Evolutionary conservation across 2,329 filamentous ascomycete genomes (phyloP), one percentile per base, ranked within the genome.

Genomic region (Trichoderma asperellum): DNA sequence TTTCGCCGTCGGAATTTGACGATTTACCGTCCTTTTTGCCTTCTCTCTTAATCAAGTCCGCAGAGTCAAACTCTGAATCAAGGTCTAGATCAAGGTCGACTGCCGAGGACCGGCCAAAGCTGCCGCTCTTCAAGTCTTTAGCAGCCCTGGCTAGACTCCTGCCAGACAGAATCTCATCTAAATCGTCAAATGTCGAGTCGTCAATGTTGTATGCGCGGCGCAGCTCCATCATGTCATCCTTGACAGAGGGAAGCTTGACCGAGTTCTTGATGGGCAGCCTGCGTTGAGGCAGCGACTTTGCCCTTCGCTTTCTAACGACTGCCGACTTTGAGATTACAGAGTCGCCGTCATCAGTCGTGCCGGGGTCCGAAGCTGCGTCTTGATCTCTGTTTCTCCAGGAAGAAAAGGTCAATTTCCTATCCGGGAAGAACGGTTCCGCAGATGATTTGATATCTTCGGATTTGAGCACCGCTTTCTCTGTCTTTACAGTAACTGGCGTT

Each of bases 151-250:
- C 73, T 8, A 73, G 73, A 68, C 79, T 80, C 62, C 78, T 78
- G n/a, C 79, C 79, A 35, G 77, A 75, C 32, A 88, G 74, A 49
- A 88, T 78, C 34, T 85, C 83, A 68, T 85, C 85, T 35, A 88
- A 79, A 70, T 88, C 85, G 59, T 89, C 87, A n/a, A 88, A 76
- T 0, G 86, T 88, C 1, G 85, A 87, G 73, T 89, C 87, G 21
- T 89, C 86, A 32, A 88, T 83, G 65, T 87, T 82, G 73, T 88
- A 83, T 56, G 78, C 79, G 18, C 81, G 81, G 71, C 86, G 82
- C 57, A 89, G 84, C 62, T 86, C 83, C 34, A 83, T 78, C 34
- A 89, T 77, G 72, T 89, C 87, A 68, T 88, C 86, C 67, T 81
- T 85, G 65, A 86, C 87, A 2, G 84, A 86, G 2, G 85, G 83